Base-by-base conservation (phyloP, 805 yeast genomes). In the Candida succiphila region DNA sequence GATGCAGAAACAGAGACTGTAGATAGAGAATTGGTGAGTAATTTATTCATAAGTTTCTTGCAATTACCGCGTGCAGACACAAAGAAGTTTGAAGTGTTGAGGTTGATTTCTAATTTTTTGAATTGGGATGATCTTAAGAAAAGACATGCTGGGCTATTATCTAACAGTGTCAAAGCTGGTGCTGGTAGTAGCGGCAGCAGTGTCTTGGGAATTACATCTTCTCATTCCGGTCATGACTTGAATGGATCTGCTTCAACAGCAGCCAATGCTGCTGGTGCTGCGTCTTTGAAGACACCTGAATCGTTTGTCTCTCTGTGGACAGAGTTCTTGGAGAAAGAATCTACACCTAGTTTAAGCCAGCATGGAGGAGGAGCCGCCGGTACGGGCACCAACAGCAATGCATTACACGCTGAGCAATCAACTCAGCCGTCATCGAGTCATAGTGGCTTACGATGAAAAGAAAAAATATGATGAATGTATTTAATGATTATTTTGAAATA, bases 31-130 rank as follows among this genome's bases (percentile, higher is more conserved):
- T 70, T 92, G 39, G 75, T 92, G 5, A 80, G 96, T 2, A 92
- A 92, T 53, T 65, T 92, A 39, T 61, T 92, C 32, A 69, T 92
- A 14, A 84, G 92, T 35, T 92, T 88, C 57, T 69, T 92, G 14
- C 79, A 80, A 23, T 64, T 89, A 21, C 96, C 95, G 5, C 66
- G 98, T 39, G 95, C 92, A 2, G 99, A 92, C 53, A 72, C 95
- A 7, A 89, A 88, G 58, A 87, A 92, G 56, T 92, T 83, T 52
- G 97, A 92, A 64, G 95, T 92, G 4, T 65, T 92, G 31, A 83
- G 75, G 51, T 68, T 92, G 38, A 80, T 92, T 27, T 72, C 95
- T 9, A 83, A 84, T 38, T 78, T 80, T 43, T 63, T 92, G 37
- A 80, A 73, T 37, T 92, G 98, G 98, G 89, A 82, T 54, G 92